Evolutionary conservation across 106 monocot species (phyloP), one percentile per base, ranked within the genome.

Genomic region (Alisma plantagoaquatica): DNA sequence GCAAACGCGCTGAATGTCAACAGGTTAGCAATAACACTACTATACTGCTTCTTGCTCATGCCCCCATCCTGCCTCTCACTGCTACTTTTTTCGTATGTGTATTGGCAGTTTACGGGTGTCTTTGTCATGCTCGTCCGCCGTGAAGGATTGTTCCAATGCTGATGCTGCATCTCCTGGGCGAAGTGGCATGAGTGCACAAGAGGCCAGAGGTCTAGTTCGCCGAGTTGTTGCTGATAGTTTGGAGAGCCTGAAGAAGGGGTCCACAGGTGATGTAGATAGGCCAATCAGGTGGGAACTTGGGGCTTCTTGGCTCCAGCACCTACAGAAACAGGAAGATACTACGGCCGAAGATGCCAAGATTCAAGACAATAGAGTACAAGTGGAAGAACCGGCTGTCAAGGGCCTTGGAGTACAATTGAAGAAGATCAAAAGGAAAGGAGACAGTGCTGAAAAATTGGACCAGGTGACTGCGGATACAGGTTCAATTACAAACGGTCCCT

Each of bases 241-340:
- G 43, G 41, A 17, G 23, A 81, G 68, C 25, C 41, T 96, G 43
- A 73, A 75, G 27, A 62, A 73, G 46, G 19, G 27, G 11, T 23
- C 73, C 49, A 53, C 22, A 10, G 38, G 1, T 58, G 33, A 1
- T 54, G 23, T 28, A 5, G 52, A 75, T 45, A 76, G 59, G 22
- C 29, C 65, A 6, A 61, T 91, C 53, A 77, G 90, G 70, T 91
- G 90, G 90, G 90, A 91, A 72, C 64, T 91, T 58, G 90, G 90
- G 50, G 56, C 72, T 49, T 66, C 63, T 33, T 91, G 84, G 90
- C 32, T 77, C 45, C 80, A 91, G 56, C 56, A 91, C 31, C 72
- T 91, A 51, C 76, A 84, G 59, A 77, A 81, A 65, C 54, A 81
- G 55, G 84, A 75, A 52, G 73, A 29, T 33, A 50, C 66, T 17